Percentiles rank a stretch among this genome's conserved stretches.
Conservation (phyloP, 306 rosid genomes). For the Geum urbanum region DNA sequence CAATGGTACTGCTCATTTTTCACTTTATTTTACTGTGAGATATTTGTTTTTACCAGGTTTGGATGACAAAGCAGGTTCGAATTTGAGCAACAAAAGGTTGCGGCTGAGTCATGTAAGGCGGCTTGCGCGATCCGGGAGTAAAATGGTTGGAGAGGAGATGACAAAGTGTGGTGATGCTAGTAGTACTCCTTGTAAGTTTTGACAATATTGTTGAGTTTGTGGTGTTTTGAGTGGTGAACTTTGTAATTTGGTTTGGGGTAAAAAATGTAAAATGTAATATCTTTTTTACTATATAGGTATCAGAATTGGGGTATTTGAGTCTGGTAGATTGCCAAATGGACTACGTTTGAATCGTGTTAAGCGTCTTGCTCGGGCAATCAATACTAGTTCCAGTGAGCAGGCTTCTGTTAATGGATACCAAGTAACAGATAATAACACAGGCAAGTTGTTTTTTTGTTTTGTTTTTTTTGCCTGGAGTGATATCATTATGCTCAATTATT, state of each 20-base stretch:
- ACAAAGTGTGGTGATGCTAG: constrained; percentile 24
- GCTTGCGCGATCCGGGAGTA: constrained; percentile 45
- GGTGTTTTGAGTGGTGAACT: neutral
- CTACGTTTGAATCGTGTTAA: constrained; percentile 58
- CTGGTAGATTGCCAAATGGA: constrained; percentile 34
- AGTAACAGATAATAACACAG: neutral
- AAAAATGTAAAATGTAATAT: neutral
- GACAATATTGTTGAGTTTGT: neutral
- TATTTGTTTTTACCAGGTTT: constrained; percentile 22
- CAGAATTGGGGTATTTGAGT: constrained; percentile 28
- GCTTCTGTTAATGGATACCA: constrained; percentile 18
- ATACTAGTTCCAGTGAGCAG: constrained; percentile 19
- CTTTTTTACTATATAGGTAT: constrained; percentile 14
- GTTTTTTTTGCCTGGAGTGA: neutral
- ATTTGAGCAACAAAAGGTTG: constrained; percentile 21
- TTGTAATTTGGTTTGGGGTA: neutral
- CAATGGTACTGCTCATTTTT: neutral
- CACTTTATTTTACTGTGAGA: neutral
- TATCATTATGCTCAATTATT: neutral
- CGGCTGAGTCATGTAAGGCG: constrained; percentile 52
- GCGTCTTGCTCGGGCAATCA: constrained; percentile 50
- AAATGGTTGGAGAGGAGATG: constrained; percentile 26
- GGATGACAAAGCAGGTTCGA: constrained; percentile 35
- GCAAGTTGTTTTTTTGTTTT: constrained; percentile 6
- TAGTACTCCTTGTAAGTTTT: constrained; percentile 37